Conservation (phyloP, 768 basidiomycete genomes). For the Suillus spraguei region DNA sequence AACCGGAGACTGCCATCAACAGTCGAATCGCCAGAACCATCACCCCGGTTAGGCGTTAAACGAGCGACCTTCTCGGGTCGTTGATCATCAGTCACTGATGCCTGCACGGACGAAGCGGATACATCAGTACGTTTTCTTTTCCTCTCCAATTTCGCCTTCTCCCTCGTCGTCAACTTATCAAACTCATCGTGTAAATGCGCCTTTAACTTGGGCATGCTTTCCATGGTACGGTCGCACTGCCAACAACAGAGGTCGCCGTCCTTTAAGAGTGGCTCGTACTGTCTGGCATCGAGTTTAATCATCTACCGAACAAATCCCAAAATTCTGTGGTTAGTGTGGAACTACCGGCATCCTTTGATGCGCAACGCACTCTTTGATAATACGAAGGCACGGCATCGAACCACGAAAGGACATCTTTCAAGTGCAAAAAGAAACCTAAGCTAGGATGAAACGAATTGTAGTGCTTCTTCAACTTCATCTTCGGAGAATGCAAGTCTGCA, state of each 20-base stretch:
- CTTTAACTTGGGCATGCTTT: conserved; percentile 76
- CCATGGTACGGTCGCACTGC: conserved; percentile 61
- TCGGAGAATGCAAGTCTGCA: conserved; percentile 67
- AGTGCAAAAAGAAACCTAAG: conserved; percentile 78
- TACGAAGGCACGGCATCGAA: conserved; percentile 66
- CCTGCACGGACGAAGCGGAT: neutral
- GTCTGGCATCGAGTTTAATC: conserved; percentile 47
- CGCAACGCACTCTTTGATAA: conserved; percentile 48
- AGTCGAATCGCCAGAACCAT: neutral
- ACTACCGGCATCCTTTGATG: neutral
- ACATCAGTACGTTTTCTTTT: conserved; percentile 41
- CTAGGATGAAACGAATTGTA: conserved; percentile 90
- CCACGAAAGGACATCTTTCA: conserved; percentile 82
- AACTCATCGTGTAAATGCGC: conserved; percentile 77
- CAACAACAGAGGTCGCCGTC: conserved; percentile 66
- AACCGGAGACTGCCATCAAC: neutral
- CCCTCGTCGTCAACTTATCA: conserved; percentile 49
- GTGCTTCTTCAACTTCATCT: conserved; percentile 85
- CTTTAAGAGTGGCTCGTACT: conserved; percentile 70
- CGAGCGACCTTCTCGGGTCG: neutral
- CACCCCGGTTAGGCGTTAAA: neutral
- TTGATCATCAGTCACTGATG: neutral
- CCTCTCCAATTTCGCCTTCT: conserved; percentile 42
- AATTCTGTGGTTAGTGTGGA: conserved; percentile 9
- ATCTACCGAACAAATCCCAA: conserved; percentile 43